Conservation (phyloP, 2,329 filamentous ascomycete species). For the Rasamsonia emersonii region DNA sequence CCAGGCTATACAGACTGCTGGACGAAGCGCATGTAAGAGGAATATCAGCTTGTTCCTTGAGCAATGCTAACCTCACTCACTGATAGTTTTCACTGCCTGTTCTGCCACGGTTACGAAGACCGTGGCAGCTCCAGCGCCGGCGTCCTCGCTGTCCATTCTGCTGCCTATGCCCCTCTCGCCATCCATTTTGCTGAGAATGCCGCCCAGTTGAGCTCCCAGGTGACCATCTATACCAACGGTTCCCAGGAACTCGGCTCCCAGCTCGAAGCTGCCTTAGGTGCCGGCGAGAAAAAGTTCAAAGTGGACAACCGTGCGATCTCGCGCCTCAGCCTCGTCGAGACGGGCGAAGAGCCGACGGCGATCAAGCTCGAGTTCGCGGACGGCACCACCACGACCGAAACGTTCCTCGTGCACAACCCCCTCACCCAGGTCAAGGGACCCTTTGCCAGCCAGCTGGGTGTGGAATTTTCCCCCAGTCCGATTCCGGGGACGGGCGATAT, state of each 20-base stretch:
- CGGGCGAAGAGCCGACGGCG: background rate
- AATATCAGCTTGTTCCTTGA: conserved; percentile 7
- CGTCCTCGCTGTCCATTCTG: conserved; percentile 36
- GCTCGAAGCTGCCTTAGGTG: background rate
- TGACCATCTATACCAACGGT: conserved; percentile 47
- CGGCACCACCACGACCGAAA: conserved; percentile 1
- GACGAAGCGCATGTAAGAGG: conserved; percentile 44
- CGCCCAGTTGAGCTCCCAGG: conserved; percentile 32
- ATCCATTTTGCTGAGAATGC: conserved; percentile 39
- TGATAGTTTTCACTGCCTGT: conserved; percentile 48
- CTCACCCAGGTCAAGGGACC: conserved; percentile 3
- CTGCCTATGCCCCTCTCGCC: conserved; percentile 24
- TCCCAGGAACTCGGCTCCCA: conserved; percentile 19
- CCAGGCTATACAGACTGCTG: conserved; percentile 47
- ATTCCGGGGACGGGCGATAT: conserved; percentile 39
- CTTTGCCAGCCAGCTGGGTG: background rate
- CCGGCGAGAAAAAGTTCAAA: background rate
- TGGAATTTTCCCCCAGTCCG: conserved; percentile 35
- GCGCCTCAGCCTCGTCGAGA: background rate
- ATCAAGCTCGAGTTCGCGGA: conserved; percentile 2
- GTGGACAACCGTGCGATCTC: conserved; percentile 2
- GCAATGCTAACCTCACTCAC: background rate
- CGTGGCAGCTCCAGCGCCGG: conserved; percentile 38
- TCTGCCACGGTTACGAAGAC: conserved; percentile 53
- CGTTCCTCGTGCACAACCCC: conserved; percentile 3